phyloP scores from a whole-genome alignment of 2,329 filamentous ascomycete genomes.

The Chaetomium sp. region DNA sequence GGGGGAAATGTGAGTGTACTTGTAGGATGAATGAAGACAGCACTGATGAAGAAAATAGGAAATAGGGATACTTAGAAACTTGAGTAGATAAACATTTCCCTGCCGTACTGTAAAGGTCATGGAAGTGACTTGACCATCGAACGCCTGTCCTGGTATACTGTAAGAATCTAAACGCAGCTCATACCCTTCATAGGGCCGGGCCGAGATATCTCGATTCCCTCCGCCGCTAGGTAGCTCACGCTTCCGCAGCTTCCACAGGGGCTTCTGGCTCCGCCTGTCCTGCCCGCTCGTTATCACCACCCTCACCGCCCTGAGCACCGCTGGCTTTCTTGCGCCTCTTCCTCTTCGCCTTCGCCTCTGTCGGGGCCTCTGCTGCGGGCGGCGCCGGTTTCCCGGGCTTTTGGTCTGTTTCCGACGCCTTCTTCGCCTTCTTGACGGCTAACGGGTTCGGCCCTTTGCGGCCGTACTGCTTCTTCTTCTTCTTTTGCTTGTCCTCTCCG shows the following conservation, averaged over 20 bases:
- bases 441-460: constrained; percentile 42
- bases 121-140: background rate
- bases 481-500: constrained; percentile 34
- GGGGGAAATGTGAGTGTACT: too few relatives aligned
- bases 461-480: constrained; percentile 41
- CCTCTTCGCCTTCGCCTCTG: constrained; percentile 36
- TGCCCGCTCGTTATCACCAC: constrained; percentile 14
- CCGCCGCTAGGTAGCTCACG: constrained; percentile 2
- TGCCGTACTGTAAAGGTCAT: background rate
- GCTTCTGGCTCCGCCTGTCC: constrained; percentile 17
- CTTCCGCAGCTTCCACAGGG: constrained; percentile 10
- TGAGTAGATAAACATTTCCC: background rate
- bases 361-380: constrained; percentile 37
- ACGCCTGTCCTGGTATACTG: background rate
- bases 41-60: background rate
- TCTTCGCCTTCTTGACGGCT: constrained; percentile 43
- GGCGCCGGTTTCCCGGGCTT: constrained; percentile 33
- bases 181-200: background rate
- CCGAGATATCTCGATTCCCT: background rate
- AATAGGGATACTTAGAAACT: background rate
- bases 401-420: constrained; percentile 32
- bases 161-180: background rate
- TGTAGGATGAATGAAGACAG: too few relatives aligned
- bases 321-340: constrained; percentile 35
- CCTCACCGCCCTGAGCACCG: constrained; percentile 19